phyloP scores from a whole-genome alignment of 1,284 basidiomycete genomes.

The Athelia sp. region DNA sequence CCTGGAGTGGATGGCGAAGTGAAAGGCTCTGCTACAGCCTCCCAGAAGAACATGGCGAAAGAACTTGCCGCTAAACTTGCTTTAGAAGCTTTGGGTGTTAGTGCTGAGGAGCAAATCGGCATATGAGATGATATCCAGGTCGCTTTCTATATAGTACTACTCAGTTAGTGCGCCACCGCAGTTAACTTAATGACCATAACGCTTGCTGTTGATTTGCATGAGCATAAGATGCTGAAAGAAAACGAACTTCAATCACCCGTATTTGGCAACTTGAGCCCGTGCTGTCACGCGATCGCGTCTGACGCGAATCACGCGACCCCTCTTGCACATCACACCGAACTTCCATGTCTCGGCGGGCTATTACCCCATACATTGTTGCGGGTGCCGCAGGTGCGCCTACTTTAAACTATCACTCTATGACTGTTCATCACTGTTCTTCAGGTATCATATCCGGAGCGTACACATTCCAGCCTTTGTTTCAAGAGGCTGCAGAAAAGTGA shows the following conservation, averaged over 20 bases:
- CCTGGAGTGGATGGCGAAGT: constrained; percentile 40
- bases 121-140: too few species aligned
- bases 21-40: constrained; percentile 38
- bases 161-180: too few species aligned
- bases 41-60: constrained; percentile 34
- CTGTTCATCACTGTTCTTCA: background rate
- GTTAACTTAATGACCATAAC: too few species aligned
- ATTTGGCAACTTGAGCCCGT: too few species aligned
- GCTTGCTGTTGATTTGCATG: too few species aligned
- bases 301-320: too few species aligned
- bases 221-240: too few species aligned
- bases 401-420: background rate
- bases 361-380: background rate
- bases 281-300: too few species aligned
- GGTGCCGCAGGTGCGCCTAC: constrained; percentile 5
- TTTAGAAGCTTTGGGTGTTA: background rate
- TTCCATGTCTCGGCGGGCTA: background rate
- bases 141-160: too few species aligned
- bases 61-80: background rate
- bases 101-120: background rate
- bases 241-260: too few species aligned
- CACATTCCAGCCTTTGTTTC: constrained; percentile 31
- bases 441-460: constrained; percentile 9
- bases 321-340: background rate
- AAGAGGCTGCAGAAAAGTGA: constrained; percentile 2